phyloP scores from a whole-genome alignment of 306 rosid species.

The Cicer yamashitae region DNA sequence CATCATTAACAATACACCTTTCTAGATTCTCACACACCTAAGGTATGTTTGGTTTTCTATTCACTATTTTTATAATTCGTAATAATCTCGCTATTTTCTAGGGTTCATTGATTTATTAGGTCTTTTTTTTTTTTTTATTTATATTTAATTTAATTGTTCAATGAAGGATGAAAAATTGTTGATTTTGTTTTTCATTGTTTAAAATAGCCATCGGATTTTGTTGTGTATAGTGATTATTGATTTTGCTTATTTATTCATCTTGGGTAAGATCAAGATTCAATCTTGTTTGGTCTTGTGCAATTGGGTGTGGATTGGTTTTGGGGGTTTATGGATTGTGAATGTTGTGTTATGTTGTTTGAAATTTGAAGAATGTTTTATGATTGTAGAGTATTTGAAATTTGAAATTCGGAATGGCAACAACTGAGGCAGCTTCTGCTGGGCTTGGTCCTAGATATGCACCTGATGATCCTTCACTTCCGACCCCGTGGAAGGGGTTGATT shows the following conservation, averaged over 20 bases:
- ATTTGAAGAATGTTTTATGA: not conserved
- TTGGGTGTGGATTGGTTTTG: not conserved
- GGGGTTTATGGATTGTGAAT: not conserved
- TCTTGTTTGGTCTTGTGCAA: not conserved
- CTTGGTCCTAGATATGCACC: constrained; percentile 95
- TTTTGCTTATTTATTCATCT: not conserved
- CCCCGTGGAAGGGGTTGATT: constrained; percentile 94
- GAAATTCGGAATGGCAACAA: constrained; percentile 57
- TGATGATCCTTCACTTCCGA: constrained; percentile 88
- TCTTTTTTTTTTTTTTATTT: not conserved
- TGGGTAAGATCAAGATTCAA: not conserved
- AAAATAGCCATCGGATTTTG: not conserved
- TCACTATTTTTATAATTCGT: too few species aligned
- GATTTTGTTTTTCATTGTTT: not conserved
- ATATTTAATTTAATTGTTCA: not conserved
- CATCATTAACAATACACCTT: not conserved
- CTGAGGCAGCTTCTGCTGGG: constrained; percentile 66
- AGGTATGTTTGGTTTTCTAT: not conserved
- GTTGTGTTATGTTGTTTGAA: constrained; percentile 12
- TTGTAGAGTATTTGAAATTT: constrained; percentile 45
- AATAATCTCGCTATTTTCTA: not conserved
- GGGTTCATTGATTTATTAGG: constrained; percentile 24
- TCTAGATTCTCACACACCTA: constrained; percentile 1
- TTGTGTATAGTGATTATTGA: not conserved
- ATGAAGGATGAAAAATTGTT: not conserved